These are phyloP conservation scores for Lithospermum erythrorhizon DNA, from an alignment of 257 asterid species.

Conservation along the genomic window DNA sequence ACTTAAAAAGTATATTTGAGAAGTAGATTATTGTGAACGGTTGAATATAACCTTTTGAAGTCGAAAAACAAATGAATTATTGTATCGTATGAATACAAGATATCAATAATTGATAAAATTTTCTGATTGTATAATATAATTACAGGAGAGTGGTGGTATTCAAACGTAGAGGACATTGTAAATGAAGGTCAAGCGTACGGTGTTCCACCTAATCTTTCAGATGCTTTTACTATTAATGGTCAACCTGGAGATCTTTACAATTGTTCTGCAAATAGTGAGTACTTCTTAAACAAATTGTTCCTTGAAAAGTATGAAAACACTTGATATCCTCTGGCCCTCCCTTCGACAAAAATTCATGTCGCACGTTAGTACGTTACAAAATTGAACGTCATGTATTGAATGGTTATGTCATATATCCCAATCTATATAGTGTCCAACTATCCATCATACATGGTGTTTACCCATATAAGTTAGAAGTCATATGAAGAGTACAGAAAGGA, in stretches of 20 bases:
- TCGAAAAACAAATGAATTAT: neutral
- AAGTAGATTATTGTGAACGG: neutral
- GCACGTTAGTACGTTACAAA: too few species aligned
- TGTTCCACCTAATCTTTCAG: conserved; percentile 59
- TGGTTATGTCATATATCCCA: too few species aligned
- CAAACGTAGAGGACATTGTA: conserved; percentile 60
- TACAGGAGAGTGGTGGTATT: conserved; percentile 72
- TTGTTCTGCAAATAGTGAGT: neutral
- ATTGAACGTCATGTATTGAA: too few species aligned
- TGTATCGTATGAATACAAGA: too few species aligned
- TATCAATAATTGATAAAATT: too few species aligned
- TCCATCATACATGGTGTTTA: too few species aligned
- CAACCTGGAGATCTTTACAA: conserved; percentile 41
- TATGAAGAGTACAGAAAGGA: too few species aligned
- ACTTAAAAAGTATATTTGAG: neutral
- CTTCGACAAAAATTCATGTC: too few species aligned
- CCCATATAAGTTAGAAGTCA: too few species aligned
- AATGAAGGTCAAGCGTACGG: conserved; percentile 47
- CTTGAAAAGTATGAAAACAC: neutral
- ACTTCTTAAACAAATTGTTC: neutral
- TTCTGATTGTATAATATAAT: conserved; percentile 4
- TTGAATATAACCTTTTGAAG: neutral
- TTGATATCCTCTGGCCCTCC: too few species aligned
- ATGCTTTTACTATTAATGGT: conserved; percentile 68
- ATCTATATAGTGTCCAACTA: too few species aligned